Evolutionary conservation across 768 basidiomycete genomes (phyloP).

Genomic region (Hygrophoropsis aurantiaca): DNA sequence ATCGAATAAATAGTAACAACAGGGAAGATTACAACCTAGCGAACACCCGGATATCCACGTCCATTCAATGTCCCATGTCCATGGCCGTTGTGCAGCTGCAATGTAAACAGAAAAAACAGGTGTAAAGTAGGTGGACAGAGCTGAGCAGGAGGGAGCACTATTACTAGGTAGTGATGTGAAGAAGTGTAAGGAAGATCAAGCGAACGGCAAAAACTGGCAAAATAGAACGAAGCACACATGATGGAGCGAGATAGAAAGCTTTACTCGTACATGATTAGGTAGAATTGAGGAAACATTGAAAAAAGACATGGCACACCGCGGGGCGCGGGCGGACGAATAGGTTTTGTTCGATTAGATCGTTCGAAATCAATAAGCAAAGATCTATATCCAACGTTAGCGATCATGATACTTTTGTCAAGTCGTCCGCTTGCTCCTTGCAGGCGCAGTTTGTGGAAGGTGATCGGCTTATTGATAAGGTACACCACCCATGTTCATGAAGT

Average conservation of each 20-base stretch:
- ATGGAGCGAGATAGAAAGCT: slow-evolving; percentile 6
- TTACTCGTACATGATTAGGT: slow-evolving; percentile 17
- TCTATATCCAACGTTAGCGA: slow-evolving; percentile 22
- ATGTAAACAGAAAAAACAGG: slow-evolving; percentile 23
- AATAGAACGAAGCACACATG: slow-evolving; percentile 15
- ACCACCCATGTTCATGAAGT: slow-evolving; percentile 44
- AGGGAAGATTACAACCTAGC: slow-evolving; percentile 47
- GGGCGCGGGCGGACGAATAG: neutral
- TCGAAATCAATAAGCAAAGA: slow-evolving; percentile 17
- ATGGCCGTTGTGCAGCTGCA: slow-evolving; percentile 26
- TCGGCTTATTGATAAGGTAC: slow-evolving; percentile 26
- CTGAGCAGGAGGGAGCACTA: slow-evolving; percentile 7
- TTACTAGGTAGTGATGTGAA: slow-evolving; percentile 9
- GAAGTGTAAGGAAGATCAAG: slow-evolving; percentile 16
- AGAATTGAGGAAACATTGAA: slow-evolving; percentile 5
- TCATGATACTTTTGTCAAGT: neutral
- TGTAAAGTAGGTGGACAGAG: slow-evolving; percentile 8
- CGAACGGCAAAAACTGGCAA: slow-evolving; percentile 16
- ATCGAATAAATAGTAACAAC: slow-evolving; percentile 11
- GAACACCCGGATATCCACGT: slow-evolving; percentile 53
- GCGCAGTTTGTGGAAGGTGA: neutral
- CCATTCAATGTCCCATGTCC: slow-evolving; percentile 54
- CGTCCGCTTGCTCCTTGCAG: neutral
- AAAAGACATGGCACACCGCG: slow-evolving; percentile 1
- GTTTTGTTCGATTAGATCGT: neutral